Conservation (phyloP, 805 yeast species). For the Nakazawaea pomicola region DNA sequence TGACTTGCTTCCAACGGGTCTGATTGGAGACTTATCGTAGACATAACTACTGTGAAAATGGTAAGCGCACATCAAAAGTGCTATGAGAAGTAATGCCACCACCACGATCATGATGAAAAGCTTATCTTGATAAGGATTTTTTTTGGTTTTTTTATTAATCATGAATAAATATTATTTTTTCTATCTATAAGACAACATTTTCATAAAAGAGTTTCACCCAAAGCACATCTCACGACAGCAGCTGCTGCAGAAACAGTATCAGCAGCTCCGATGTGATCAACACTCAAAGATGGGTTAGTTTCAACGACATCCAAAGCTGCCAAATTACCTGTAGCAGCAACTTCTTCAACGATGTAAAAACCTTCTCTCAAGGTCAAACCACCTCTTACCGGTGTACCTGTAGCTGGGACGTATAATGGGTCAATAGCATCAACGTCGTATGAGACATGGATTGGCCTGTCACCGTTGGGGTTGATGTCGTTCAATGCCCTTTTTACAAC, state of each 20-base stretch:
- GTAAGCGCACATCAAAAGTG: background rate
- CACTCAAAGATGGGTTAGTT: constrained; percentile 85
- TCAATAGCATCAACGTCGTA: constrained; percentile 97
- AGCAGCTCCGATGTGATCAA: constrained; percentile 64
- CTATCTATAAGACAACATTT: background rate
- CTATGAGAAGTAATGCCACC: background rate
- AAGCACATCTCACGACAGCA: constrained; percentile 87
- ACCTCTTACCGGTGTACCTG: constrained; percentile 97
- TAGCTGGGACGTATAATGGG: constrained; percentile 90
- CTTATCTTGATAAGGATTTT: background rate
- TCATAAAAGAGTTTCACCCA: constrained; percentile 83
- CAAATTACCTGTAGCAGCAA: constrained; percentile 85
- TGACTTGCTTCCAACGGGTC: constrained; percentile 27
- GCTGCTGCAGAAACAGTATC: constrained; percentile 90
- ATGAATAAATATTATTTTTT: background rate
- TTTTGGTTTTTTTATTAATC: background rate
- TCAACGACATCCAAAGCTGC: constrained; percentile 90
- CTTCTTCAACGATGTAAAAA: constrained; percentile 83
- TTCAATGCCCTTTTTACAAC: constrained; percentile 90
- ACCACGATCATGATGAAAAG: background rate
- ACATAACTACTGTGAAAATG: background rate
- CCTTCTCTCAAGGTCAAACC: constrained; percentile 95
- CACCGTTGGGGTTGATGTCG: constrained; percentile 65
- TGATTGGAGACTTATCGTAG: background rate
- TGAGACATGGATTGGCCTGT: constrained; percentile 77